Evolutionary conservation across 495 filamentous ascomycete species (phyloP), one percentile per base, ranked within the genome.

Genomic region (Podospora pseudocomata): DNA sequence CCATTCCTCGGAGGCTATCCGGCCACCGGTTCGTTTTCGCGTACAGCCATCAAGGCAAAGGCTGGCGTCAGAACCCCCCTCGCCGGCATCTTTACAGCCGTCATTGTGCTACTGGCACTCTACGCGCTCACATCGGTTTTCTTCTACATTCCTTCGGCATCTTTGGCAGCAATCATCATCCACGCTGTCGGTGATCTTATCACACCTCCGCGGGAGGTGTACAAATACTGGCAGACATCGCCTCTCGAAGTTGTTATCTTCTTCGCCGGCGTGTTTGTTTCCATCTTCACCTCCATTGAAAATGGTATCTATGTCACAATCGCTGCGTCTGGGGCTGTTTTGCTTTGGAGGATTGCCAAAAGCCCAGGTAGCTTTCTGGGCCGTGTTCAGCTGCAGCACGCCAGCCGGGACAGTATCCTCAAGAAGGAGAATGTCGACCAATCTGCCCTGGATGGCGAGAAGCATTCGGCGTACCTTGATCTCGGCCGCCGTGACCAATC

Each of bases 1-100:
- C 82, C 83, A 18, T 86, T 86, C 69, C 79, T 86, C 23, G 82
- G 82, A 26, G 83, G 79, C 2, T 85, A 84, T 60, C 83, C 83
- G 3, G 81, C 83, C 15, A 86, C 84, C 11, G 84, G 83, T 9
- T 86, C 84, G 13, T 86, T 86, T 75, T 79, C 81, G 58, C 75
- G 84, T 26, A 79, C 82, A 39, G 77, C 84, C 67, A 82, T 85
- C 75, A 77, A 85, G 75, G 69, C 84, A 64, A 81, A 85, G 70
- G 77, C 77, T 23, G 80, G 84, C 19, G 84, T 85, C 2, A 80
- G 83, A 44, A 86, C 84, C 20, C 84, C 84, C 1, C 79, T 84
- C 5, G 83, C 84, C 11, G 83, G 84, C 27, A 77, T 85, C 20
- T 78, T 85, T 60, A 86, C 83, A 15, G 84, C 83, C 34, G 72